Evolutionary conservation across 805 yeast species (phyloP), one percentile per base, ranked within the genome.

Genomic region (Saccharomycopsis selenospora): DNA sequence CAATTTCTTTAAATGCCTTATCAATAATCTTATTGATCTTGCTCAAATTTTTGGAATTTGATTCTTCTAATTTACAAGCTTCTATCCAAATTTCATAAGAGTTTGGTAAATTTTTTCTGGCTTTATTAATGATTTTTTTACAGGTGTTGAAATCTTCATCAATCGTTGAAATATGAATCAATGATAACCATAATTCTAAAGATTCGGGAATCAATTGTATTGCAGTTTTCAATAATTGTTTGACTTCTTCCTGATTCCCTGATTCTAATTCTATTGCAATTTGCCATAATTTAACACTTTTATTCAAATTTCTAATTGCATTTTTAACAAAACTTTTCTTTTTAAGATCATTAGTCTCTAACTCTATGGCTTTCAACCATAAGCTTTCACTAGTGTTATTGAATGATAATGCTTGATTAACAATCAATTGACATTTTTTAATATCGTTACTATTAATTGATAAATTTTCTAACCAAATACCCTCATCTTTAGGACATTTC

Each of bases 401-500:
- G 55, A 65, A 71, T 47, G 68, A 66, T 2, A 90, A 72, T 0
- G 85, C 95, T 42, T 82, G 79, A 0, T 83, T 75, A 2, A 81
- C 80, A 10, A 89, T 70, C 1, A 70, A 64, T 58, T 77, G 80
- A 45, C 85, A 74, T 13, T 72, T 60, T 38, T 64, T 65, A 2
- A 62, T 23, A 42, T 76, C 73, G 7, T 62, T 50, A 3, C 64
- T 63, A 58, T 87, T 79, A 10, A 90, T 65, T 42, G 86, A 70
- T 4, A 91, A 68, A 58, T 75, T 82, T 54, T 86, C 95, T 5
- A 90, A 62, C 99, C 99, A 91, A 0, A 89, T 69, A 10, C 77
- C 83, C 50, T 81, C 95, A 55, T 71, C 76, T 36, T 66, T 67
- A 0, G 89, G 86, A 55, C 90, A 79, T 40, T 68, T 67, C 3